A percentile compares a stretch with the other conserved stretches of the same genome.
Conservation (phyloP, 345 rosid species). For the Gossypium bickii region DNA sequence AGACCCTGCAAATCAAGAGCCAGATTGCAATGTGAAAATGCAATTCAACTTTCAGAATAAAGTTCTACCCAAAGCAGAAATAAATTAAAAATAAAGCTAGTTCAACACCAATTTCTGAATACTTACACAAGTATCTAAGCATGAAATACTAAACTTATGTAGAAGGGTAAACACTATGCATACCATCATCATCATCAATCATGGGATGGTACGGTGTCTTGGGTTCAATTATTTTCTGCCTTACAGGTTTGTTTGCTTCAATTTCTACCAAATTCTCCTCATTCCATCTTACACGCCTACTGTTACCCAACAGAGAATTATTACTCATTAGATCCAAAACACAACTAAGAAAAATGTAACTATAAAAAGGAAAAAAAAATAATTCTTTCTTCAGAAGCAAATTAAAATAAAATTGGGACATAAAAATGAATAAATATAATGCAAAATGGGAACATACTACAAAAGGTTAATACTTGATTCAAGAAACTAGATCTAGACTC, state of each 20-base stretch:
- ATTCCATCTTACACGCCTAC: constrained; percentile 80
- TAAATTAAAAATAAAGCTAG: background rate
- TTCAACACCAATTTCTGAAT: background rate
- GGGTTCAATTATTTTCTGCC: constrained; percentile 98
- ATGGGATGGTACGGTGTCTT: constrained; percentile 95
- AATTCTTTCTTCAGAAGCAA: background rate
- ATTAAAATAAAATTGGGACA: background rate
- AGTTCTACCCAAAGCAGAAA: background rate
- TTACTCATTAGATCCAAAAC: constrained; percentile 8
- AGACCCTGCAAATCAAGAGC: constrained; percentile 39
- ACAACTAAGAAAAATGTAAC: background rate
- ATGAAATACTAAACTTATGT: background rate
- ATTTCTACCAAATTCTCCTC: constrained; percentile 84
- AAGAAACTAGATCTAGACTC: constrained; percentile 1
- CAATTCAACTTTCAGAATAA: background rate
- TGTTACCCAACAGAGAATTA: constrained; percentile 27
- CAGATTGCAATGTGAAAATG: constrained; percentile 18
- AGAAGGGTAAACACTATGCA: background rate
- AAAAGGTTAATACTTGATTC: background rate
- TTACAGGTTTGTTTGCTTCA: constrained; percentile 89
- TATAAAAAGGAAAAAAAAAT: background rate
- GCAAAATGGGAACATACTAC: background rate
- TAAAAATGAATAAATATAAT: background rate
- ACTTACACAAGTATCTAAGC: background rate
- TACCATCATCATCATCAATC: constrained; percentile 84